Conservation (phyloP, 148 eudicot genomes). For the Spergularia bocconei region DNA sequence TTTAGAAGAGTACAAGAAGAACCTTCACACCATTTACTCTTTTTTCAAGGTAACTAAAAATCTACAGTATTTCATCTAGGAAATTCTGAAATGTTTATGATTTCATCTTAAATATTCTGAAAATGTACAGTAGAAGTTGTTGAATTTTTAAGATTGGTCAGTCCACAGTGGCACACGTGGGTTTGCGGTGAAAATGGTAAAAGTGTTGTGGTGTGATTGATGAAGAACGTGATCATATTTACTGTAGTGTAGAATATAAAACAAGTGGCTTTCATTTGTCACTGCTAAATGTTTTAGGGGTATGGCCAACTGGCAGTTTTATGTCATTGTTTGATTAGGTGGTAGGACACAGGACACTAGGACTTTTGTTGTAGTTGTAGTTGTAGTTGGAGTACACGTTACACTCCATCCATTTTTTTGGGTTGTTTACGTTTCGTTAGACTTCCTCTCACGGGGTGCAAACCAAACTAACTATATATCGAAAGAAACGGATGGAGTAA, state of each 20-base stretch:
- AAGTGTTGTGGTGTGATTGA: constrained; percentile 3
- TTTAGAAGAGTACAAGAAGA: constrained; percentile 67
- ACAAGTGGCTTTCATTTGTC: constrained; percentile 16
- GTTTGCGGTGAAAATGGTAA: background rate
- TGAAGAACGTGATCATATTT: constrained; percentile 2
- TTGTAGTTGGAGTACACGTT: too few species aligned
- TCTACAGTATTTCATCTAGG: background rate
- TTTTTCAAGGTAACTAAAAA: constrained; percentile 50
- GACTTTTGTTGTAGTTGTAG: background rate
- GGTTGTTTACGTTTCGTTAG: too few species aligned
- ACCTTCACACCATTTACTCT: constrained; percentile 50
- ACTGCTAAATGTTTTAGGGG: background rate
- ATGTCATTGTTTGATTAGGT: background rate
- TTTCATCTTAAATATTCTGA: too few species aligned
- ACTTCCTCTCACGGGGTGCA: too few species aligned
- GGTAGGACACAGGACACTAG: background rate
- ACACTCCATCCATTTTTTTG: too few species aligned
- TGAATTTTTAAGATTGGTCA: background rate
- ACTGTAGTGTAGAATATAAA: background rate
- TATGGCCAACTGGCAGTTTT: constrained; percentile 10
- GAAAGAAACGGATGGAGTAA: too few species aligned
- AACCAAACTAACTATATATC: too few species aligned
- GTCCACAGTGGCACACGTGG: constrained; percentile 11
- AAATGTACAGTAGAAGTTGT: background rate
- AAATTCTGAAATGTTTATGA: background rate